Conservation (phyloP, 306 rosid species). For the Neltuma alba region DNA sequence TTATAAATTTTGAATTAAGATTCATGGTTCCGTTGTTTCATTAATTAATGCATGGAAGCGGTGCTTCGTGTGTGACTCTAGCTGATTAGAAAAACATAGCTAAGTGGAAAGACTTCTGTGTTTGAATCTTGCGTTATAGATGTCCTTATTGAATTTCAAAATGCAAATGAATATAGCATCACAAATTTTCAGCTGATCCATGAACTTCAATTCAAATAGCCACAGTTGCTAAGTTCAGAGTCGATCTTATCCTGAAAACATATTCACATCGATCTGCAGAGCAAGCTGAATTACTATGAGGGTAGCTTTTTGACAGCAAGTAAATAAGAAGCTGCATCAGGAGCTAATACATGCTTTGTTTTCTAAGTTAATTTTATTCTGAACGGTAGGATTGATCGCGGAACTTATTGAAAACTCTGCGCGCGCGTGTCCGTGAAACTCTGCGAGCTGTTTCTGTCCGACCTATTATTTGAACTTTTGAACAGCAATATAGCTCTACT, state of each 20-base stretch:
- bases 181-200: background rate
- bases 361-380: background rate
- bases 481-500: background rate
- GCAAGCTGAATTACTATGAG: background rate
- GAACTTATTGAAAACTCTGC: background rate
- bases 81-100: background rate
- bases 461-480: conserved; percentile 13
- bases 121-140: background rate
- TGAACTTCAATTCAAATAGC: background rate
- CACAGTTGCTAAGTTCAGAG: background rate
- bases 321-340: background rate
- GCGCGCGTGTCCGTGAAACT: background rate
- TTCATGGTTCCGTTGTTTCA: background rate
- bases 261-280: background rate
- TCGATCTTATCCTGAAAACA: background rate
- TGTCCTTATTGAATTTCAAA: background rate
- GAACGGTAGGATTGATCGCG: background rate
- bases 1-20: background rate
- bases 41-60: background rate
- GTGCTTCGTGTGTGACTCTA: background rate
- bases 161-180: background rate
- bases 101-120: background rate
- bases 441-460: conserved; percentile 8
- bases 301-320: background rate
- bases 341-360: background rate